A percentile compares a stretch with the other conserved stretches of the same genome.
Conservation (phyloP, 2,329 filamentous ascomycete species). For the Sporothrix globosa region DNA sequence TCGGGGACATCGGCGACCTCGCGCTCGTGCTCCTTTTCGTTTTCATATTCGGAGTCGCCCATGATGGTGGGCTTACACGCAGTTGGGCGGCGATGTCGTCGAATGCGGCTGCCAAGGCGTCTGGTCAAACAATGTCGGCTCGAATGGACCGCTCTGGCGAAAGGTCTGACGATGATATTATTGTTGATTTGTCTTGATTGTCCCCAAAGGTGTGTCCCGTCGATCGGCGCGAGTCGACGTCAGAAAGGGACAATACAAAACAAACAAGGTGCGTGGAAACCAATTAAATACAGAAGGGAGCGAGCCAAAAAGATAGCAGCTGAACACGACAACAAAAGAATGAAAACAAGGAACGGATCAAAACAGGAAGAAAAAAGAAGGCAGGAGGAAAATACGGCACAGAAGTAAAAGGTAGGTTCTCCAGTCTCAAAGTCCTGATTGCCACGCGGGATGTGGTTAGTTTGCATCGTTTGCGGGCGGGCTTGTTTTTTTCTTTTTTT, state of each 20-base stretch:
- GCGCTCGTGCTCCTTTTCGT: conserved; percentile 35
- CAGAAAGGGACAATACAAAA: neutral
- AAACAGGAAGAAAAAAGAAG: neutral
- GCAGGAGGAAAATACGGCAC: neutral
- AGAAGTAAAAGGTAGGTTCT: neutral
- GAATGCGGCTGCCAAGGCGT: conserved; percentile 13
- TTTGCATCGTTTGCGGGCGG: neutral
- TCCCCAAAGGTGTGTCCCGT: neutral
- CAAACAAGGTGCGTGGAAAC: neutral
- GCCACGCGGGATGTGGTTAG: conserved; percentile 15
- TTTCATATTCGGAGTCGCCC: conserved; percentile 31
- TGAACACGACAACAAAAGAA: neutral
- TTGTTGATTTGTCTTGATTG: neutral
- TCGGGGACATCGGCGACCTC: conserved; percentile 35
- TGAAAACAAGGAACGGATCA: conserved; percentile 10
- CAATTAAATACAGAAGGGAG: neutral
- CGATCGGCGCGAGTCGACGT: neutral
- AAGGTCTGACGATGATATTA: neutral
- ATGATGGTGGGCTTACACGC: conserved; percentile 17
- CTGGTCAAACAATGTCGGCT: neutral
- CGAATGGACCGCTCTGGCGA: conserved; percentile 6
- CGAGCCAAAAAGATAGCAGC: neutral
- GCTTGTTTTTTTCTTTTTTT: conserved; percentile 7
- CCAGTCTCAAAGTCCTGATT: conserved; percentile 23
- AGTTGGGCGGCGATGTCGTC: neutral